phyloP scores from a whole-genome alignment of 1,139 yeast species.

The Neolecta irregularis region DNA sequence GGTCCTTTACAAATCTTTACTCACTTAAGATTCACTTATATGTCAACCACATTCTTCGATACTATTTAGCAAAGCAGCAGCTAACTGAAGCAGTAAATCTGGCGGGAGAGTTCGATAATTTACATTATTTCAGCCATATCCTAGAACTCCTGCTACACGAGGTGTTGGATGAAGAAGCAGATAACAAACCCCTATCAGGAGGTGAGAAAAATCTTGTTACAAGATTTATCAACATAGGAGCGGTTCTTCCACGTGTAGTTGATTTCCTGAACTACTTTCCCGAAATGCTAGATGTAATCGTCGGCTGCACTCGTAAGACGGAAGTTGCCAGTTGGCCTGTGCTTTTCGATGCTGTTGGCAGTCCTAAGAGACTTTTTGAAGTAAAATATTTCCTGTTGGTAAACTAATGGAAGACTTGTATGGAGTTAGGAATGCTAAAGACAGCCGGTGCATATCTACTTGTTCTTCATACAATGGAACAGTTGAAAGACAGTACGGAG shows the following conservation, averaged over 20 bases:
- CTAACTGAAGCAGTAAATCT: constrained; percentile 20
- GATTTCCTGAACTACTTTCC: constrained; percentile 24
- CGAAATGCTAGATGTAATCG: constrained; percentile 33
- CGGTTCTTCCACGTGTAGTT: constrained; percentile 17
- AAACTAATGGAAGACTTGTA: constrained; percentile 18
- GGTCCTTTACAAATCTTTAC: neutral
- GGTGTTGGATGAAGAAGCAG: constrained; percentile 22
- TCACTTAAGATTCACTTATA: constrained; percentile 22
- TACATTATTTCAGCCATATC: constrained; percentile 35
- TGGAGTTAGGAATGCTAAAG: constrained; percentile 23
- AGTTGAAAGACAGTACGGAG: too few species aligned
- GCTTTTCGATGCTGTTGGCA: constrained; percentile 32
- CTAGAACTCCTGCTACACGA: constrained; percentile 33
- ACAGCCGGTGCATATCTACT: constrained; percentile 31
- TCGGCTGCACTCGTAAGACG: constrained; percentile 49
- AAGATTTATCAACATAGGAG: constrained; percentile 17
- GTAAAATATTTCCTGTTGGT: neutral
- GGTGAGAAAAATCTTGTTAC: constrained; percentile 5
- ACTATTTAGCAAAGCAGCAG: constrained; percentile 19
- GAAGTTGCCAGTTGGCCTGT: constrained; percentile 48
- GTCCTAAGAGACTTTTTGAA: constrained; percentile 27
- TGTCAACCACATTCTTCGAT: constrained; percentile 25
- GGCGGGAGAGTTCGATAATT: constrained; percentile 28
- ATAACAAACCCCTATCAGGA: constrained; percentile 13
- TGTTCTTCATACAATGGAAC: constrained; percentile 24